These are phyloP conservation scores for Abrus precatorius DNA, from an alignment of 306 rosid species.

Conservation along the genomic window DNA sequence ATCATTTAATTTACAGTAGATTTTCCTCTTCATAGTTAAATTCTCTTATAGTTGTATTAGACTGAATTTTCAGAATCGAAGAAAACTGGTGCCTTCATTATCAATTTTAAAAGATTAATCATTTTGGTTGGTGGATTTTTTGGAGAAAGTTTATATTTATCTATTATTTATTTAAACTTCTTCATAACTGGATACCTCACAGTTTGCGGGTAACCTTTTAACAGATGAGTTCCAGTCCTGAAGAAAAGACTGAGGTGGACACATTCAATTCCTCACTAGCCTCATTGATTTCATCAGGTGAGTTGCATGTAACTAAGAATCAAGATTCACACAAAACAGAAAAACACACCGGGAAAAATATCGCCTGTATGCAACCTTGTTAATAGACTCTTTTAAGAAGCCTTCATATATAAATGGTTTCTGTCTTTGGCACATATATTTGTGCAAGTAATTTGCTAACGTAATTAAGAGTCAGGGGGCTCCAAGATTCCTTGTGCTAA, in stretches of 20 bases:
- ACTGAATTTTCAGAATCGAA: conserved; percentile 33
- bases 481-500: conserved; percentile 8
- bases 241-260: conserved; percentile 84
- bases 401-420: background rate
- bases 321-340: conserved; percentile 27
- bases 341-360: background rate
- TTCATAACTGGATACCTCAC: conserved; percentile 50
- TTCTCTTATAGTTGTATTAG: conserved; percentile 4
- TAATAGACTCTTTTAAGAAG: background rate
- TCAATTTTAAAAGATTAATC: conserved; percentile 21
- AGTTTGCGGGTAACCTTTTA: conserved; percentile 44
- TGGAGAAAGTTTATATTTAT: background rate
- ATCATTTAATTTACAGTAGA: background rate
- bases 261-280: conserved; percentile 85
- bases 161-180: background rate
- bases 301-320: conserved; percentile 40
- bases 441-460: conserved; percentile 12
- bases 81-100: conserved; percentile 14
- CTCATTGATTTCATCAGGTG: conserved; percentile 82
- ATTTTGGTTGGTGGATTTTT: conserved; percentile 9
- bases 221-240: conserved; percentile 87
- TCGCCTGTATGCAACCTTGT: background rate
- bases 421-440: background rate
- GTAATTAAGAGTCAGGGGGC: background rate
- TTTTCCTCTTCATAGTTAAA: background rate